Conservation (phyloP, 106 monocot genomes). For the Dendrobium nobile region DNA sequence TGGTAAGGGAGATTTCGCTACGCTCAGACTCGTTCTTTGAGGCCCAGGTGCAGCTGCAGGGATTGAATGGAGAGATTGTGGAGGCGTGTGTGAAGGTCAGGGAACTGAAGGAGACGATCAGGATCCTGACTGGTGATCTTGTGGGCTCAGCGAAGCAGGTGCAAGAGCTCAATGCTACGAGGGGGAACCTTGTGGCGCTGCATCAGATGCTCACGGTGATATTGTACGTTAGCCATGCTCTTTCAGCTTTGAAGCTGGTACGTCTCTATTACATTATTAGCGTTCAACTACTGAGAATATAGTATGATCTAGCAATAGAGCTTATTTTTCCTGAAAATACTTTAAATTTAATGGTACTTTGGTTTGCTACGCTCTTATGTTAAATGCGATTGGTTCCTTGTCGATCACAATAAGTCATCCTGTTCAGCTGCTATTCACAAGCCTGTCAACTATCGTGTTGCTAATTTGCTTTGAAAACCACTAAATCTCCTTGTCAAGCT, state of each 20-base stretch:
- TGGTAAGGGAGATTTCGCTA: conserved; percentile 86
- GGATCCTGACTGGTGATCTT: conserved; percentile 56
- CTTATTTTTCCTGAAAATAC: neutral
- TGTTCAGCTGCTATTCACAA: neutral
- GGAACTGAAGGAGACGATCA: conserved; percentile 77
- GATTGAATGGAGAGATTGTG: conserved; percentile 74
- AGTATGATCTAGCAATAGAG: neutral
- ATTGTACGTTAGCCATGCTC: conserved; percentile 85
- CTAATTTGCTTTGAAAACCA: neutral
- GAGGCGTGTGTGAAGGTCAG: conserved; percentile 70
- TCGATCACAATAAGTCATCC: neutral
- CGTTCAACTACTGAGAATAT: neutral
- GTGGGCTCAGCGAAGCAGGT: conserved; percentile 81
- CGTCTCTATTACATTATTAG: neutral
- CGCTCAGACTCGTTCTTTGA: conserved; percentile 91
- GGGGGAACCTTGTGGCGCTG: conserved; percentile 66
- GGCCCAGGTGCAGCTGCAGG: conserved; percentile 85
- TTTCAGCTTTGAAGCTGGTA: conserved; percentile 89
- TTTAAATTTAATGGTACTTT: neutral
- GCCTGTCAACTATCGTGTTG: neutral
- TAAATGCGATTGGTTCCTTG: neutral
- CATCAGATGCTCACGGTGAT: conserved; percentile 95
- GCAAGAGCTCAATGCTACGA: conserved; percentile 77
- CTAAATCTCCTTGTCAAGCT: neutral
- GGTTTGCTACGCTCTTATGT: neutral